phyloP scores from a whole-genome alignment of 129 eudicot genomes.

The Flaveria linearis region DNA sequence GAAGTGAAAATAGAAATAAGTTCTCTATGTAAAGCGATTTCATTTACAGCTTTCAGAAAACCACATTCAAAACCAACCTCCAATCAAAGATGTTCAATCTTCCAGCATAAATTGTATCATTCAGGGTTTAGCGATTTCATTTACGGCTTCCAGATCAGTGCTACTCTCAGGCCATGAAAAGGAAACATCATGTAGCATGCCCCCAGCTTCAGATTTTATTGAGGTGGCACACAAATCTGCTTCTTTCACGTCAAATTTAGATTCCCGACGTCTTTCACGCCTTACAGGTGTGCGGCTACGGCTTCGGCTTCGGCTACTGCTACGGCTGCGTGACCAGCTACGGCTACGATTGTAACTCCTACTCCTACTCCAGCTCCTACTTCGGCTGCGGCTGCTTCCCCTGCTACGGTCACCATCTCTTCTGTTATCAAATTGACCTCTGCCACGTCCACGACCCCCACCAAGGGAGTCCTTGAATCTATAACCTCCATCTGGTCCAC shows the following conservation, averaged over 20 bases:
- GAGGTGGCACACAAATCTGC: not conserved
- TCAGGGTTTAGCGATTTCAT: conserved; percentile 17
- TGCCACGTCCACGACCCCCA: conserved; percentile 46
- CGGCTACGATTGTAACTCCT: conserved; percentile 49
- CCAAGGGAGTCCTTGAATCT: conserved; percentile 62
- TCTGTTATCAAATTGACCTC: conserved; percentile 67
- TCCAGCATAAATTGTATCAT: not conserved
- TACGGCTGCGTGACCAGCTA: conserved; percentile 45
- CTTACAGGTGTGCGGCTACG: conserved; percentile 45
- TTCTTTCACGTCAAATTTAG: conserved; percentile 59
- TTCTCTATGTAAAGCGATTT: no score
- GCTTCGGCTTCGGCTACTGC: conserved; percentile 49
- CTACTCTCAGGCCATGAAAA: not conserved
- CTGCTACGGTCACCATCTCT: conserved; percentile 63
- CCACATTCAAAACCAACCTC: not conserved
- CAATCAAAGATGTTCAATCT: not conserved
- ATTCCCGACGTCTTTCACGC: conserved; percentile 53
- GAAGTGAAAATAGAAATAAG: no score
- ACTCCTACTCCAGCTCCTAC: conserved; percentile 61
- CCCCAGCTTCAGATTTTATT: not conserved
- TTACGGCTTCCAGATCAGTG: conserved; percentile 6
- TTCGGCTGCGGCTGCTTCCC: conserved; percentile 63
- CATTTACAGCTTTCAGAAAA: no score
- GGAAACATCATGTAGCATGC: not conserved
- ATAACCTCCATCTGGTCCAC: conserved; percentile 40